phyloP scores from a whole-genome alignment of 140 eudicot species.

The Flaveria floridana region DNA sequence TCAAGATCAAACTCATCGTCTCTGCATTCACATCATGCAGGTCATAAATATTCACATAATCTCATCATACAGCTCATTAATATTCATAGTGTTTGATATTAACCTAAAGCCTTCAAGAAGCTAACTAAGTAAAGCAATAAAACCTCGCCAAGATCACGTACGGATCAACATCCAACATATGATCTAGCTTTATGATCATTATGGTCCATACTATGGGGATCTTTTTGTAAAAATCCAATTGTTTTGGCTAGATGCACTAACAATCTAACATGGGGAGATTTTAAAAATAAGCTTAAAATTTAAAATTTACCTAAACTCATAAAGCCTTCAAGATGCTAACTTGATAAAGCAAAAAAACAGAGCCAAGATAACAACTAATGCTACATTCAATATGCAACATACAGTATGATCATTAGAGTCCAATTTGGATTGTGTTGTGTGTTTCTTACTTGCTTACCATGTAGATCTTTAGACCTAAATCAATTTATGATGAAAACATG shows the following conservation, averaged over 20 bases:
- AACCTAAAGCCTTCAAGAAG: background rate
- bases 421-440: background rate
- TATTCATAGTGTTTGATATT: background rate
- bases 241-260: background rate
- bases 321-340: constrained; percentile 7
- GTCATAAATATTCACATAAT: constrained; percentile 6
- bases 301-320: background rate
- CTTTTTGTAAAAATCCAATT: background rate
- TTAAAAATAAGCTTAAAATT: background rate
- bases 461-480: background rate
- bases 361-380: background rate
- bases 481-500: background rate
- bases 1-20: constrained; percentile 90
- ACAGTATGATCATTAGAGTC: background rate
- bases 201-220: background rate
- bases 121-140: constrained; percentile 7
- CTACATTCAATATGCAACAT: background rate
- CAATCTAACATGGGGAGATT: constrained; percentile 1
- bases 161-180: background rate
- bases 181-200: background rate
- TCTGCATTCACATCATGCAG: constrained; percentile 43
- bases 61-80: background rate
- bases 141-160: background rate
- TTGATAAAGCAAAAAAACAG: background rate
- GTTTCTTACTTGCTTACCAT: background rate